Conservation (phyloP, 1,284 basidiomycete species). For the Boletus smithii region DNA sequence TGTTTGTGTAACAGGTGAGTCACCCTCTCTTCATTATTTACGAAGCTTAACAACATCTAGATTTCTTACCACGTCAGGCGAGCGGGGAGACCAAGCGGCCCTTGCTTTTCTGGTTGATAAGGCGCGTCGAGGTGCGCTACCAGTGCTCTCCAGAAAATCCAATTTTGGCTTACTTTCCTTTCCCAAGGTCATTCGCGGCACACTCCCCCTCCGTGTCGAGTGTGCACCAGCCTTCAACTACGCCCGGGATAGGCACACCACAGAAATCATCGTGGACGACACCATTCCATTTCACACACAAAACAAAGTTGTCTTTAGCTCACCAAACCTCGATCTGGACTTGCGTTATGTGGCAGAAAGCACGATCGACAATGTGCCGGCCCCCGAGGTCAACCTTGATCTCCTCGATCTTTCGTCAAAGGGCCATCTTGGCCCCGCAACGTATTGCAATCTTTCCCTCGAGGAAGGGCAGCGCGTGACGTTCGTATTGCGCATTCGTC, state of each 20-base stretch:
- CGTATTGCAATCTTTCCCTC: constrained; percentile 55
- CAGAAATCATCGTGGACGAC: constrained; percentile 53
- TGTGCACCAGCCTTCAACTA: constrained; percentile 95
- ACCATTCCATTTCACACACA: constrained; percentile 33
- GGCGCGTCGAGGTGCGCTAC: constrained; percentile 68
- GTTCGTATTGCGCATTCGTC: constrained; percentile 74
- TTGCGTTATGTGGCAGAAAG: constrained; percentile 69
- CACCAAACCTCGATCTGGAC: constrained; percentile 60
- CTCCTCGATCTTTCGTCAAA: constrained; percentile 58
- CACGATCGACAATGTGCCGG: constrained; percentile 44
- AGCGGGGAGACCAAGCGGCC: constrained; percentile 48
- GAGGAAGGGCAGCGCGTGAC: constrained; percentile 82
- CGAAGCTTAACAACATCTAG: constrained; percentile 35
- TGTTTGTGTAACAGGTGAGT: constrained; percentile 68
- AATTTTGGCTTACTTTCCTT: background rate
- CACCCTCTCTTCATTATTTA: background rate
- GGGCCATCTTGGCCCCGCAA: constrained; percentile 63
- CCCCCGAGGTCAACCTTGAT: constrained; percentile 55
- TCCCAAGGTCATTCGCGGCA: constrained; percentile 71
- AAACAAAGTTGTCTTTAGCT: constrained; percentile 69
- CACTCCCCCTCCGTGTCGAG: constrained; percentile 73
- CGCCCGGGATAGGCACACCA: constrained; percentile 70
- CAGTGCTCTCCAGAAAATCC: background rate
- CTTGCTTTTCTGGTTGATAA: constrained; percentile 82
- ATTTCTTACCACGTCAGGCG: constrained; percentile 73